Conservation (phyloP, 2,329 filamentous ascomycete genomes). For the Fusarium poae region DNA sequence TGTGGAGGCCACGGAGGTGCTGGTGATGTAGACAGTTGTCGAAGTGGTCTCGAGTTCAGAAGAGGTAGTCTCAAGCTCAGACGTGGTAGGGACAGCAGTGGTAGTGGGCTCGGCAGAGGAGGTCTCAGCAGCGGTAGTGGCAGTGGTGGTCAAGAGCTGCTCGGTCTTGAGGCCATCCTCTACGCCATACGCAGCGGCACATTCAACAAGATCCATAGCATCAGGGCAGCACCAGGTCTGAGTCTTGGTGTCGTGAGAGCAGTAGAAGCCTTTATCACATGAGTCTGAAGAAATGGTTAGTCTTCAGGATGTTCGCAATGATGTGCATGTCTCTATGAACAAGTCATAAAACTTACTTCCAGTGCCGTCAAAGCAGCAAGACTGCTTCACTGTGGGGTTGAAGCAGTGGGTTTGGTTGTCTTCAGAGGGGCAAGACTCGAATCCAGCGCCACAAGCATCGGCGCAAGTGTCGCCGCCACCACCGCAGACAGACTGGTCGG, state of each 20-base stretch:
- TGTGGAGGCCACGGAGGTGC: slow-evolving; percentile 37
- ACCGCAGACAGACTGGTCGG: slow-evolving; percentile 60
- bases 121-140: slow-evolving; percentile 32
- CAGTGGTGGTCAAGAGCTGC: slow-evolving; percentile 49
- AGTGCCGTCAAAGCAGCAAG: slow-evolving; percentile 68
- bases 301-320: not conserved
- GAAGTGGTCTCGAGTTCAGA: slow-evolving; percentile 46
- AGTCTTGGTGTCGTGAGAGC: slow-evolving; percentile 64
- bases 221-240: slow-evolving; percentile 73
- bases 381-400: slow-evolving; percentile 64
- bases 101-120: slow-evolving; percentile 27
- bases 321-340: not conserved
- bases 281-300: slow-evolving; percentile 60
- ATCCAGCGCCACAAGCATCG: slow-evolving; percentile 67
- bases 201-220: slow-evolving; percentile 64
- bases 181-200: slow-evolving; percentile 66
- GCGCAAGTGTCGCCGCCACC: slow-evolving; percentile 65
- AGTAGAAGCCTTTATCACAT: slow-evolving; percentile 72
- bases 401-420: slow-evolving; percentile 69
- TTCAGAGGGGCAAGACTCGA: slow-evolving; percentile 62
- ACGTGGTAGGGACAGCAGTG: slow-evolving; percentile 38
- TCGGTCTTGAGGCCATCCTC: slow-evolving; percentile 59
- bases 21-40: slow-evolving; percentile 47
- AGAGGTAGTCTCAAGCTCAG: slow-evolving; percentile 46
- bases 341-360: slow-evolving; percentile 64